Evolutionary conservation across 495 filamentous ascomycete species (phyloP).

Genomic region (Platismatia glauca): DNA sequence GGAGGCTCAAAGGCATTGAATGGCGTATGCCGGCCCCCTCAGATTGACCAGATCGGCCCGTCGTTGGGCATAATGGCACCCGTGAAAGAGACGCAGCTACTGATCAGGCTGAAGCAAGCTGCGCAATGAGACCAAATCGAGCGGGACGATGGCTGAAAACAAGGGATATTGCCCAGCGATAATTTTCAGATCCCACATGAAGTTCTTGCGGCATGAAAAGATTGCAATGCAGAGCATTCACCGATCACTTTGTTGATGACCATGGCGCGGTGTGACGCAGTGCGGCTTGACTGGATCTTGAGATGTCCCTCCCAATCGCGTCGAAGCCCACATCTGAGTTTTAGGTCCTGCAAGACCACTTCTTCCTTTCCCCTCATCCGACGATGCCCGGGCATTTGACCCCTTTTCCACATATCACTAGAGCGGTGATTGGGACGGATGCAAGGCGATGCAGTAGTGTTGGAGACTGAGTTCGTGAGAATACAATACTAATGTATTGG

Average conservation of each 20-base stretch:
- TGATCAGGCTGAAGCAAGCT: constrained; percentile 7
- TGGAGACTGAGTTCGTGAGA: too few species aligned
- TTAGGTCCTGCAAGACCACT: neutral
- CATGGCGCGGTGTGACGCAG: neutral
- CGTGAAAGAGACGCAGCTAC: constrained; percentile 8
- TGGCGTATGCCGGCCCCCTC: neutral
- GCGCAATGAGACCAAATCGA: neutral
- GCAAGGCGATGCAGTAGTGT: neutral
- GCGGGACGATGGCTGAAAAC: neutral
- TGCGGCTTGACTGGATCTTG: neutral
- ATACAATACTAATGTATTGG: too few species aligned
- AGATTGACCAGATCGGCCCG: constrained; percentile 8
- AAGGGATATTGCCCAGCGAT: neutral
- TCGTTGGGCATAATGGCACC: constrained; percentile 7
- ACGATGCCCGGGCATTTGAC: neutral
- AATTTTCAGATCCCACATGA: neutral
- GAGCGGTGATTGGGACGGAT: neutral
- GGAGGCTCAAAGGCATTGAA: neutral
- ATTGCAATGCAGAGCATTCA: neutral
- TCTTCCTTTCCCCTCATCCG: neutral
- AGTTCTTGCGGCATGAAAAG: neutral
- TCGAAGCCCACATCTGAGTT: neutral
- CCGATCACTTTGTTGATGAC: neutral
- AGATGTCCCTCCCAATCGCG: neutral
- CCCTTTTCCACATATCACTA: too few species aligned